These are phyloP conservation scores for Candida dubliniensis DNA, from an alignment of 1,139 yeast genomes.

Conservation along the genomic window DNA sequence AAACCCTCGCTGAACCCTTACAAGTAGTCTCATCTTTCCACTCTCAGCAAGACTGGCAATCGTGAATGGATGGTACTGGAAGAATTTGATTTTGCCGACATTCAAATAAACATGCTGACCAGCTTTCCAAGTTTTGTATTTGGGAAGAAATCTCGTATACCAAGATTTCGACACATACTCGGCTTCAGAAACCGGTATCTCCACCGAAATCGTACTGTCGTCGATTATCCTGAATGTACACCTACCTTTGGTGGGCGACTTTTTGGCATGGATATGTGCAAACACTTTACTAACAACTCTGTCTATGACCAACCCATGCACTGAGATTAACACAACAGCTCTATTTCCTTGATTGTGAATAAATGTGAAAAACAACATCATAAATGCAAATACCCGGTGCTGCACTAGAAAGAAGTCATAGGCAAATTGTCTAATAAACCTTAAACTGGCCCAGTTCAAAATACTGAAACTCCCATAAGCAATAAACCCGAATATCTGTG, in stretches of 20 bases:
- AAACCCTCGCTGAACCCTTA: constrained; percentile 45
- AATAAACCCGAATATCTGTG: constrained; percentile 53
- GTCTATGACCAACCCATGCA: constrained; percentile 46
- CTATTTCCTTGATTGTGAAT: constrained; percentile 42
- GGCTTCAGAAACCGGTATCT: constrained; percentile 31
- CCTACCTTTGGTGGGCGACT: constrained; percentile 40
- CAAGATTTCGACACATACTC: constrained; percentile 18
- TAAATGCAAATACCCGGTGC: constrained; percentile 43
- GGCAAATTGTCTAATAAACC: constrained; percentile 38
- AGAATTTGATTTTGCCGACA: constrained; percentile 34
- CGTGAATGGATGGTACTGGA: constrained; percentile 52
- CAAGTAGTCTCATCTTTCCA: constrained; percentile 40
- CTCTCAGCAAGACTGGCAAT: constrained; percentile 38
- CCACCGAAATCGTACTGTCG: constrained; percentile 38
- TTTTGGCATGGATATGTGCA: constrained; percentile 30
- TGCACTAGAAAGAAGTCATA: constrained; percentile 48
- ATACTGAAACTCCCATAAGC: constrained; percentile 40
- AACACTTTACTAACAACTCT: constrained; percentile 34
- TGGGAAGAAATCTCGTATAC: constrained; percentile 35
- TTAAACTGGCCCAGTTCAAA: constrained; percentile 38
- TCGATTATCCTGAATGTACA: constrained; percentile 42
- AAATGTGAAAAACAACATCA: constrained; percentile 44
- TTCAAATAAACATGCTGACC: constrained; percentile 49
- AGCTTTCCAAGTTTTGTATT: constrained; percentile 44
- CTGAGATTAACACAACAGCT: constrained; percentile 40